Evolutionary conservation across 345 rosid genomes (phyloP).

Genomic region (Raphanus raphanistrum): DNA sequence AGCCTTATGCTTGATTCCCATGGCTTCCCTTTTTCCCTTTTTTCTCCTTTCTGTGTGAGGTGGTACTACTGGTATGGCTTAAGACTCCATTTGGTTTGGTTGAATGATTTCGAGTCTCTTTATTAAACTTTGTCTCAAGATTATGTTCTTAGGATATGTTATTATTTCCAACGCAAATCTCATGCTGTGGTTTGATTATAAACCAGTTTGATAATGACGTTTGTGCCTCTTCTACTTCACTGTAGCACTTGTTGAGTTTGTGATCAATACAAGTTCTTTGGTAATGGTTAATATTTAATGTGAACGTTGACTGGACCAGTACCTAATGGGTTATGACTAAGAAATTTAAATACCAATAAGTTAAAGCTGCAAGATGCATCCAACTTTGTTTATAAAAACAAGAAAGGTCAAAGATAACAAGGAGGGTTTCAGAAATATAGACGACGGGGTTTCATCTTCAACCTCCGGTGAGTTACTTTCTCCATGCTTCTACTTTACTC

Average conservation of each 20-base stretch:
- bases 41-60: background rate
- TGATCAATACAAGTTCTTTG: background rate
- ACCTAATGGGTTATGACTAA: background rate
- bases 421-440: background rate
- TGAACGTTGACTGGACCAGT: background rate
- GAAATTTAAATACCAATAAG: background rate
- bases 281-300: background rate
- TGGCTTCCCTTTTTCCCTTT: too few relatives aligned
- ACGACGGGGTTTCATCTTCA: background rate
- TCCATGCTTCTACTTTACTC: background rate
- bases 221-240: background rate
- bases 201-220: too few relatives aligned
- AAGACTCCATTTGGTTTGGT: background rate
- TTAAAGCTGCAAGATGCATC: background rate
- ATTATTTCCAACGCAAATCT: too few relatives aligned
- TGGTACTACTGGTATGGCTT: background rate
- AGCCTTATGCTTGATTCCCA: too few relatives aligned
- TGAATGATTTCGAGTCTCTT: background rate
- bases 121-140: background rate
- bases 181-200: too few relatives aligned
- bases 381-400: background rate
- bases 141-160: background rate
- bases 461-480: background rate
- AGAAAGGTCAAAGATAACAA: background rate
- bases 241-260: background rate